These are phyloP conservation scores for Plantago ovata DNA, from an alignment of 257 asterid genomes.

Conservation along the genomic window DNA sequence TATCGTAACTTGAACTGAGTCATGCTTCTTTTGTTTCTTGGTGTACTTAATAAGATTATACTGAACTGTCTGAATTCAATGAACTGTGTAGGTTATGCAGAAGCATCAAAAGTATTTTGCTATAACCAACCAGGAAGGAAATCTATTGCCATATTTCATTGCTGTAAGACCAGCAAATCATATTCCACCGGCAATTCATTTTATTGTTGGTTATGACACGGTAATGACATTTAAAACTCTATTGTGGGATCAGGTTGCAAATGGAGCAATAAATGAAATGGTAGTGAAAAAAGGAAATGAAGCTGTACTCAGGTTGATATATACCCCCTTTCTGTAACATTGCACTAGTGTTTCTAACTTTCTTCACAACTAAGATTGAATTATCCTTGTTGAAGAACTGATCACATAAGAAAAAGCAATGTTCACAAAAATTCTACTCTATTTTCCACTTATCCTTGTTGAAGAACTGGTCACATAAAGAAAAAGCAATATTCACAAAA, in stretches of 20 bases:
- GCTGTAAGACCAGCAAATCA: slow-evolving; percentile 54
- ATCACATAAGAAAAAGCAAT: slow-evolving; percentile 4
- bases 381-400: slow-evolving; percentile 10
- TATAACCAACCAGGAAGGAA: slow-evolving; percentile 60
- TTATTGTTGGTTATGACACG: slow-evolving; percentile 8
- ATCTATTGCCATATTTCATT: slow-evolving; percentile 77
- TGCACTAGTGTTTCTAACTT: background rate
- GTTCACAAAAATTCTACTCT: too few relatives aligned
- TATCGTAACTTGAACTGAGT: slow-evolving; percentile 8
- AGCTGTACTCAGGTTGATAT: slow-evolving; percentile 81
- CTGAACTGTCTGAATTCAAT: too few relatives aligned
- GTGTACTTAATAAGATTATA: slow-evolving; percentile 4
- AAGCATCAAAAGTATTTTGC: slow-evolving; percentile 97
- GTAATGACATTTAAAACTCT: slow-evolving; percentile 11
- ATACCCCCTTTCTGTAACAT: slow-evolving; percentile 8
- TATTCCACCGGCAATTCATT: slow-evolving; percentile 9
- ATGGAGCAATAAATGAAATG: slow-evolving; percentile 79
- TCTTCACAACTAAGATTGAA: slow-evolving; percentile 13
- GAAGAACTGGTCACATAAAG: slow-evolving; percentile 10
- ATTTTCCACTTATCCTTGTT: slow-evolving; percentile 13
- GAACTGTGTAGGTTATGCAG: slow-evolving; percentile 81
- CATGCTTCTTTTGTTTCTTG: slow-evolving; percentile 3
- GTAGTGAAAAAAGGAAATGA: slow-evolving; percentile 92
- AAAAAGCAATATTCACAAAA: background rate
- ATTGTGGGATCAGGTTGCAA: slow-evolving; percentile 67